Percentiles rank a stretch among this genome's conserved stretches.
phyloP scores from a whole-genome alignment of 2,329 filamentous ascomycete species.

The Cercospora janseana region DNA sequence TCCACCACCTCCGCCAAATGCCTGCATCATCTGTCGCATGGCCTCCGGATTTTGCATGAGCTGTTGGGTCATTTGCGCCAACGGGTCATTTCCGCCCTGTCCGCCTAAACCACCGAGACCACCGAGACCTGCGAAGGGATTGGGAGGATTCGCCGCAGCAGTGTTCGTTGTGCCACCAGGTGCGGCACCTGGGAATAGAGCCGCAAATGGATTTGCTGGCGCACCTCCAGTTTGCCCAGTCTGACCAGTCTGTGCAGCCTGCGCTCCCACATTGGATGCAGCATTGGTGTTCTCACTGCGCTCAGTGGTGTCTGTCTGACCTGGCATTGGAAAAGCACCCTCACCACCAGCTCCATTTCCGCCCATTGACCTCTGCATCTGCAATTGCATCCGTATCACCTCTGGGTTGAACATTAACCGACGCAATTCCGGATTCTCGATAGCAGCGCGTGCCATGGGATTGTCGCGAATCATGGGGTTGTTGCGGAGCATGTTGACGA shows the following conservation, averaged over 20 bases:
- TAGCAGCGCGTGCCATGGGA: constrained; percentile 80
- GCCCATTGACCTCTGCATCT: constrained; percentile 69
- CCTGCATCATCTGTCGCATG: constrained; percentile 53
- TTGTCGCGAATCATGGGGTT: constrained; percentile 77
- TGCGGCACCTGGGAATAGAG: constrained; percentile 50
- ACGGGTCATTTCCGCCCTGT: constrained; percentile 44
- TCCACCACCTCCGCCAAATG: constrained; percentile 53
- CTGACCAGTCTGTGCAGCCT: constrained; percentile 32
- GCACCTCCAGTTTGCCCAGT: constrained; percentile 23
- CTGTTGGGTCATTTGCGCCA: constrained; percentile 46
- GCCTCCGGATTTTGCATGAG: constrained; percentile 59
- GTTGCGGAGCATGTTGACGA: constrained; percentile 75
- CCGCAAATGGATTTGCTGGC: constrained; percentile 59
- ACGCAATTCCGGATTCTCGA: constrained; percentile 84
- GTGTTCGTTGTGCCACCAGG: constrained; percentile 34
- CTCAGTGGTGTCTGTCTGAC: constrained; percentile 82
- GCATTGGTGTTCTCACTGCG: constrained; percentile 29
- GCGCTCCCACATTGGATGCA: constrained; percentile 12
- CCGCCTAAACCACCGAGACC: too few species aligned
- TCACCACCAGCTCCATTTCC: constrained; percentile 50
- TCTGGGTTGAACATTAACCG: constrained; percentile 91
- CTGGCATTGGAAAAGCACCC: constrained; percentile 79
- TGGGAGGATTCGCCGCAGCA: constrained; percentile 44
- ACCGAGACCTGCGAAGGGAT: constrained; percentile 66
- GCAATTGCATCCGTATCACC: constrained; percentile 75